phyloP scores from a whole-genome alignment of 2,329 filamentous ascomycete species.

The Penicillium sp. region DNA sequence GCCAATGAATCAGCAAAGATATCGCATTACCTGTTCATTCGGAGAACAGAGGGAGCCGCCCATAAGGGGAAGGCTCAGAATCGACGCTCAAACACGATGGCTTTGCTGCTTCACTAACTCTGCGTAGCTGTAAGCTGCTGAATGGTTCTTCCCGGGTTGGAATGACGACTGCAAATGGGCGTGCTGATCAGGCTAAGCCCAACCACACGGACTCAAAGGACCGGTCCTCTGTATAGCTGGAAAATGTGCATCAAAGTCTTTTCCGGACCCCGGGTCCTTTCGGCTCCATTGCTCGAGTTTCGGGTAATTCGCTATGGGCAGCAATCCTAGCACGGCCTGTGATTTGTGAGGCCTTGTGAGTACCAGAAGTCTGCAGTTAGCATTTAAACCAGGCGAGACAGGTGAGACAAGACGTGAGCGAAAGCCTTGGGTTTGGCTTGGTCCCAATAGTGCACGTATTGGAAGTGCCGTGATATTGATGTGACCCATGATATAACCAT shows the following conservation, averaged over 20 bases:
- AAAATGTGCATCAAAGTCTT: not conserved
- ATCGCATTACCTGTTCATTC: too few relatives aligned
- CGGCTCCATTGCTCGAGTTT: not conserved
- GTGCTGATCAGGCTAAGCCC: too few relatives aligned
- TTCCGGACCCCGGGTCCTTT: not conserved
- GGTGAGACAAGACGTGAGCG: not conserved
- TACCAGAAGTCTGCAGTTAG: not conserved
- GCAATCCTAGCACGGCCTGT: not conserved
- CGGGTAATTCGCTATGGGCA: not conserved
- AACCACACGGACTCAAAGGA: not conserved
- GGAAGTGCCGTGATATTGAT: not conserved
- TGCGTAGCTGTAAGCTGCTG: too few relatives aligned
- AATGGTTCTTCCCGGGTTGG: too few relatives aligned
- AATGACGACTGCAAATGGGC: too few relatives aligned
- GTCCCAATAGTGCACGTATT: too few relatives aligned
- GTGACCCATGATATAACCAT: not conserved
- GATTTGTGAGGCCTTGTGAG: not conserved
- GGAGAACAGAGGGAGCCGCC: too few relatives aligned
- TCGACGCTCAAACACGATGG: too few relatives aligned
- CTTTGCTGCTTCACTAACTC: too few relatives aligned
- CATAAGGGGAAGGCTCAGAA: too few relatives aligned
- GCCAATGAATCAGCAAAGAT: too few relatives aligned
- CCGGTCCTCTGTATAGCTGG: not conserved
- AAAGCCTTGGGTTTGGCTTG: not conserved
- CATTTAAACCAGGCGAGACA: not conserved